A percentile compares a stretch with the other conserved stretches of the same genome.
These are phyloP conservation scores for Epichloe baconii DNA, from an alignment of 2,329 filamentous ascomycete genomes.

Conservation along the genomic window DNA sequence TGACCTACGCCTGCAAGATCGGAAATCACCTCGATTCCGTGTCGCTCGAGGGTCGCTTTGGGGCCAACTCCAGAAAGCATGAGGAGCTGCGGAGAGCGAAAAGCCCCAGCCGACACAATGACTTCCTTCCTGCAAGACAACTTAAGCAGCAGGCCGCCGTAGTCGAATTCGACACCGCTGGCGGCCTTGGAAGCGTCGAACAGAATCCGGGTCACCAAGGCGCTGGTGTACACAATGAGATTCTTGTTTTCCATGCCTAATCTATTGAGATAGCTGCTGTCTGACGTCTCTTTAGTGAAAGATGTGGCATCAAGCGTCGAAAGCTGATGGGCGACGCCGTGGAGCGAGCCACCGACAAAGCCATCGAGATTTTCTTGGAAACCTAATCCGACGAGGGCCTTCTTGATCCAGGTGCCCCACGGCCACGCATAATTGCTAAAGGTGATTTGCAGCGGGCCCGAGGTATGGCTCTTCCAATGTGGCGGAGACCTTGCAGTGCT, in stretches of 20 bases:
- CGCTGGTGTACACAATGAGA: not conserved
- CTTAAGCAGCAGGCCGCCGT: slow-evolving; percentile 22
- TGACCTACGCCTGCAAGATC: slow-evolving; percentile 31
- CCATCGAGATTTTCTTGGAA: not conserved
- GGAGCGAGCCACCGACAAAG: no score
- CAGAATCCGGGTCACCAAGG: not conserved
- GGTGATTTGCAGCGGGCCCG: not conserved
- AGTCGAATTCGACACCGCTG: slow-evolving; percentile 19
- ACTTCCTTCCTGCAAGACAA: slow-evolving; percentile 36
- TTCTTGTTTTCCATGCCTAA: not conserved
- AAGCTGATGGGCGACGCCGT: no score
- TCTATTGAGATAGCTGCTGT: not conserved
- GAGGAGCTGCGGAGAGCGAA: slow-evolving; percentile 42
- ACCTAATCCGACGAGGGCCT: not conserved
- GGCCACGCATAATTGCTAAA: not conserved
- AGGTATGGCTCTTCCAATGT: not conserved
- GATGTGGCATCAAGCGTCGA: not conserved
- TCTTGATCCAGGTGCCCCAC: not conserved
- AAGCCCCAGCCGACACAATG: slow-evolving; percentile 44
- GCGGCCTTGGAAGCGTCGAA: slow-evolving; percentile 7
- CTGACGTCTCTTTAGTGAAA: not conserved
- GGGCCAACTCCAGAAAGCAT: slow-evolving; percentile 49
- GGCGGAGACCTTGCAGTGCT: not conserved
- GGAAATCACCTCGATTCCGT: slow-evolving; percentile 24
- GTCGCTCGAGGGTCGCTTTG: slow-evolving; percentile 18